These are phyloP conservation scores for Aspergillus campestris DNA, from an alignment of 495 filamentous ascomycete species.

Conservation along the genomic window DNA sequence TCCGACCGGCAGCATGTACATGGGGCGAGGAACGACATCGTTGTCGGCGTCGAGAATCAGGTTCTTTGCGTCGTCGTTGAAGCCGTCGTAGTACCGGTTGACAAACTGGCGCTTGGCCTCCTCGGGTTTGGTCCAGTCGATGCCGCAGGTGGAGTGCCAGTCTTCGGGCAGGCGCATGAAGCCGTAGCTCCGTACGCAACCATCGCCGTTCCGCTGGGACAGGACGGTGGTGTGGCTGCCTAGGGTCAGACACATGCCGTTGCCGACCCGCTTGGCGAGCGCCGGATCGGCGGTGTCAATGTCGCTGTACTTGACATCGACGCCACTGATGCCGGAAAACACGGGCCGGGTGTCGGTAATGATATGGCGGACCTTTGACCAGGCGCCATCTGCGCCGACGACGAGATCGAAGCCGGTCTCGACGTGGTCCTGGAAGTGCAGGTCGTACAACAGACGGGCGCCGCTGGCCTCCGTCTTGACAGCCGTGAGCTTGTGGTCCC, in stretches of 20 bases:
- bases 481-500: conserved; percentile 31
- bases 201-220: conserved; percentile 16
- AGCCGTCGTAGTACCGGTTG: conserved; percentile 15
- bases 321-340: conserved; percentile 36
- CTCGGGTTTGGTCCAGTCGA: no score
- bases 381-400: conserved; percentile 56
- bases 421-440: conserved; percentile 4
- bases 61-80: conserved; percentile 25
- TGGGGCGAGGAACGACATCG: conserved; percentile 14
- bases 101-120: no score
- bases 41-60: conserved; percentile 31
- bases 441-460: not conserved
- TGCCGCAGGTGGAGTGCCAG: no score
- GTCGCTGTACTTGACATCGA: conserved; percentile 14
- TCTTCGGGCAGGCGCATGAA: no score
- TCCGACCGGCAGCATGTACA: conserved; percentile 48
- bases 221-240: conserved; percentile 21
- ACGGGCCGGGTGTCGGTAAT: conserved; percentile 39
- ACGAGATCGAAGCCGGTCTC: conserved; percentile 40
- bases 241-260: conserved; percentile 15
- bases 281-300: conserved; percentile 18
- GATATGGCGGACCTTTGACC: conserved; percentile 42
- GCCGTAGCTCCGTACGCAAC: no score
- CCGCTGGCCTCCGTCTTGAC: not conserved
- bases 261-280: conserved; percentile 18